Evolutionary conservation across 768 basidiomycete species (phyloP), one percentile per base, ranked within the genome.

Genomic region (Suillus decipiens): DNA sequence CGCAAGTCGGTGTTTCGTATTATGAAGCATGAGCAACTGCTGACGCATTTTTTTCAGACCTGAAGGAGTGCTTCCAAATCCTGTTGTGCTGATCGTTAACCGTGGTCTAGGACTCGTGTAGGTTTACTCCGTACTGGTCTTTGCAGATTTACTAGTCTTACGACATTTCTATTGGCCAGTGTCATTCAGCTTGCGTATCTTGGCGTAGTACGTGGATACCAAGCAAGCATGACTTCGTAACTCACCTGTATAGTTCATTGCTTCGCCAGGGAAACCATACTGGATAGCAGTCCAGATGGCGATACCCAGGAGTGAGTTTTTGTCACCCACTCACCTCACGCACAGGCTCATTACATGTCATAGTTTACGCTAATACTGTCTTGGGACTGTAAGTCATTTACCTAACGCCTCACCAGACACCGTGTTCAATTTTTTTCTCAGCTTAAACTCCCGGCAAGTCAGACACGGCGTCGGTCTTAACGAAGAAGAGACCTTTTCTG

Each of bases 261-360:
- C 57, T 5, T 56, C 63, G 8, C 75, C 73, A 3, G 64, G 68
- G 11, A 66, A 43, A 39, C 69, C 41, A 14, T 61, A 55, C 57
- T 76, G 75, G 73, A 41, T 75, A 50, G 65, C 68, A 12, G 15
- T 75, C 2, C 71, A 75, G 59, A 76, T 75, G 75, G 22, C 68
- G 3, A 31, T 66, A 10, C 47, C 67, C 63, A 76, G 73, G 50
- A 0, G 73, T 71, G 45, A 22, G 75, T 61, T 10, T 19, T 6
- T 4, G 19, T 2, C 51, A n/a, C 6, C 6, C 19, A 11, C 6
- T 19, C 1, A 9, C 54, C 5, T 2, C 7, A 15, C 9, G 17
- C 2, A 57, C 37, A 28, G 22, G 31, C 24, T 56, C 19, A 36
- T n/a, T 19, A 9, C 5, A 28, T 2, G 2, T 57, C 22, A n/a